phyloP scores from a whole-genome alignment of 129 eudicot species.

The Calendula officinalis region DNA sequence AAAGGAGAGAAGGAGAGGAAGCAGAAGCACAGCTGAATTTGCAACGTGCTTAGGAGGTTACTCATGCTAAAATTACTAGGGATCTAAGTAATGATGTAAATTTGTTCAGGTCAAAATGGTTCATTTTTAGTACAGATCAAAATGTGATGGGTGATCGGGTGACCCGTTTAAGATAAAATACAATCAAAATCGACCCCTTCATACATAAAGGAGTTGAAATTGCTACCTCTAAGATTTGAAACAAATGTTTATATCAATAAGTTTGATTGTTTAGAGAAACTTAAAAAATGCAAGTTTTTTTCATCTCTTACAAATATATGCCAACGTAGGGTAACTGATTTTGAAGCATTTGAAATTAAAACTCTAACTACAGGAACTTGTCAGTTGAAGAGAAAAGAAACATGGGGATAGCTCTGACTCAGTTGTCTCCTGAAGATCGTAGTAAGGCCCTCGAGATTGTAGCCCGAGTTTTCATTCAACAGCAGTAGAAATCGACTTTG shows the following conservation, averaged over 20 bases:
- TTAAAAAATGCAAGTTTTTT: too few relatives aligned
- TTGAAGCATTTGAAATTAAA: neutral
- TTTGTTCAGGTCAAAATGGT: neutral
- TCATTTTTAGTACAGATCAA: neutral
- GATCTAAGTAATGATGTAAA: constrained; percentile 43
- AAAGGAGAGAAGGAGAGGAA: too few relatives aligned
- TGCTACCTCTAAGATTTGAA: too few relatives aligned
- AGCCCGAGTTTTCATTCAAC: constrained; percentile 52
- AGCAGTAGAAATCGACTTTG: constrained; percentile 23
- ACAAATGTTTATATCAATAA: too few relatives aligned
- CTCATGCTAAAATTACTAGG: too few relatives aligned
- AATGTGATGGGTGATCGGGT: too few relatives aligned
- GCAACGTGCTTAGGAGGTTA: too few relatives aligned
- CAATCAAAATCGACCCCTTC: too few relatives aligned
- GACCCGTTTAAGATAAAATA: neutral
- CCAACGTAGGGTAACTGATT: constrained; percentile 2
- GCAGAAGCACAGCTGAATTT: too few relatives aligned
- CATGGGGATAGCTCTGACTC: constrained; percentile 31
- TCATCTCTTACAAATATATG: constrained; percentile 33
- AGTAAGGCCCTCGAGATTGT: constrained; percentile 72
- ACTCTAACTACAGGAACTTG: constrained; percentile 1
- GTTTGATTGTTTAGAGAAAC: constrained; percentile 30
- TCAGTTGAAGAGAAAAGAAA: constrained; percentile 69
- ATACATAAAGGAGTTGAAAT: too few relatives aligned
- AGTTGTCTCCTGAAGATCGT: constrained; percentile 53